Conservation (phyloP, 2,329 filamentous ascomycete genomes). For the Ophiosphaerella korrae region DNA sequence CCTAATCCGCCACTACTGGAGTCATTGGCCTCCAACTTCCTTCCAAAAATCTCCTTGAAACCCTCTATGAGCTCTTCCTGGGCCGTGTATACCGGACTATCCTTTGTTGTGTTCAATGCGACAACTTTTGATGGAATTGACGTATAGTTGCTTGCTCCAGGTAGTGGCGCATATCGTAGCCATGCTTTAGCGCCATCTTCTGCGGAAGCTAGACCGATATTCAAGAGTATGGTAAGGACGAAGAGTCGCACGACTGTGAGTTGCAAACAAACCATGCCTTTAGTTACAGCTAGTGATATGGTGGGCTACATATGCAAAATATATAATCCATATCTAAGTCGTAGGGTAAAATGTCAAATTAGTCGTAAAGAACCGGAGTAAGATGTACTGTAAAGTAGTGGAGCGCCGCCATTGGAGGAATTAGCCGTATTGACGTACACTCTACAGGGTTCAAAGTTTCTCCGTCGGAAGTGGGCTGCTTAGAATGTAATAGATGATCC, state of each 20-base stretch:
- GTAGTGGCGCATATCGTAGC: constrained; percentile 66
- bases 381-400: too few relatives aligned
- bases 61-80: constrained; percentile 64
- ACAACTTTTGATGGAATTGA: constrained; percentile 58
- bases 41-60: constrained; percentile 62
- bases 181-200: constrained; percentile 68
- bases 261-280: too few relatives aligned
- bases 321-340: too few relatives aligned
- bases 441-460: too few relatives aligned
- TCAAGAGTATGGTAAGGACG: not conserved
- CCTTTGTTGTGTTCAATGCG: constrained; percentile 59
- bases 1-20: constrained; percentile 24
- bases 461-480: too few relatives aligned
- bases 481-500: too few relatives aligned
- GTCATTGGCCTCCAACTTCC: constrained; percentile 47
- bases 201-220: constrained; percentile 38
- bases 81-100: constrained; percentile 64
- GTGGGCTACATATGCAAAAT: too few relatives aligned
- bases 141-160: constrained; percentile 45
- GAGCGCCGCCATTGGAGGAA: too few relatives aligned
- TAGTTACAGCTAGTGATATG: too few relatives aligned
- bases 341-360: too few relatives aligned
- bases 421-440: too few relatives aligned
- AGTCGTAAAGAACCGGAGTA: too few relatives aligned
- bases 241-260: not conserved